A percentile compares a stretch with the other conserved stretches of the same genome.
Conservation (phyloP, 2,329 filamentous ascomycete species). For the Neofusicoccum cordaticola region DNA sequence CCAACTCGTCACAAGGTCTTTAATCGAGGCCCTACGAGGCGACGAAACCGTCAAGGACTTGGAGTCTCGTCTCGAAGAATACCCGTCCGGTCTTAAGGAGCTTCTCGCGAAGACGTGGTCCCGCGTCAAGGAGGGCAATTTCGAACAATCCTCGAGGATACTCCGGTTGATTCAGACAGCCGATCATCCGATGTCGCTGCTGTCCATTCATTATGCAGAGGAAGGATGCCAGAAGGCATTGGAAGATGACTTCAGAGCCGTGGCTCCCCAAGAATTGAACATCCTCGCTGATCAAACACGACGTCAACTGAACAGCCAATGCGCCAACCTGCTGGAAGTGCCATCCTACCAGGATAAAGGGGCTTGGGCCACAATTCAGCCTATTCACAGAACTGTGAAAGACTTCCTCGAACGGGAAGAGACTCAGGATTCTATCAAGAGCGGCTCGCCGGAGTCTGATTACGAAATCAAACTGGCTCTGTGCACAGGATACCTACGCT, state of each 20-base stretch:
- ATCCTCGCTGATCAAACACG: background rate
- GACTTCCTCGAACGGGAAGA: slow-evolving; percentile 17
- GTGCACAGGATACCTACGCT: slow-evolving; percentile 1
- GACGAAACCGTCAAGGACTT: slow-evolving; percentile 18
- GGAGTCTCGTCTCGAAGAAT: slow-evolving; percentile 11
- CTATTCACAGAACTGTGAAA: slow-evolving; percentile 21
- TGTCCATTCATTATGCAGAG: slow-evolving; percentile 21
- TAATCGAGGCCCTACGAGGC: slow-evolving; percentile 19
- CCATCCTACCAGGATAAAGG: background rate
- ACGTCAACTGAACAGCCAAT: slow-evolving; percentile 18
- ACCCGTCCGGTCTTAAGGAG: slow-evolving; percentile 20
- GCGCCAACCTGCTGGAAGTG: slow-evolving; percentile 20
- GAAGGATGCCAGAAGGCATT: slow-evolving; percentile 12
- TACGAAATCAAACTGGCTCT: background rate
- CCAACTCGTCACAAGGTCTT: slow-evolving; percentile 19
- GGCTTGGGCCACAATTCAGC: slow-evolving; percentile 6
- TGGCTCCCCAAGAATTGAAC: background rate
- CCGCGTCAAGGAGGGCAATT: background rate
- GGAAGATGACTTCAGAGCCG: background rate
- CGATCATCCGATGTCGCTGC: slow-evolving; percentile 10
- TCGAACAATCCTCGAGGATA: slow-evolving; percentile 19
- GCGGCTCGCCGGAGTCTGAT: background rate
- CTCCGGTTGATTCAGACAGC: slow-evolving; percentile 19
- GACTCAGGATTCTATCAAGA: background rate
- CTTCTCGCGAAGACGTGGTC: slow-evolving; percentile 21